Evolutionary conservation across 768 basidiomycete genomes (phyloP).

Genomic region (Tricholoma flavovirens): DNA sequence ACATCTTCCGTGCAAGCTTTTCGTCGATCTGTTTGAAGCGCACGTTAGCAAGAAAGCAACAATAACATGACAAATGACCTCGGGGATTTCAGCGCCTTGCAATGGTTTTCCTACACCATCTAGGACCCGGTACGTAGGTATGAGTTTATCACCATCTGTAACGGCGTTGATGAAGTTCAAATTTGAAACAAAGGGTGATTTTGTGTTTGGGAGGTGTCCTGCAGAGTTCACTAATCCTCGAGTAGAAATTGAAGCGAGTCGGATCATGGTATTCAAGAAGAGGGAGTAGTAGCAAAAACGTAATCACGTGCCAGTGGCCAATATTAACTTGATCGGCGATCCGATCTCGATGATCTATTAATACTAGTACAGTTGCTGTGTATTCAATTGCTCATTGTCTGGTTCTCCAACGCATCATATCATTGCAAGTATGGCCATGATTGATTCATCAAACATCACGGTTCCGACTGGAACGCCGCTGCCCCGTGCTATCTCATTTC

Average conservation of each 20-base stretch:
- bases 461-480: too few relatives aligned
- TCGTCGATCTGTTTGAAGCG: constrained; percentile 50
- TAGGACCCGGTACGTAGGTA: constrained; percentile 83
- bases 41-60: neutral
- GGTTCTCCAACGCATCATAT: too few relatives aligned
- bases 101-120: constrained; percentile 74
- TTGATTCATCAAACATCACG: too few relatives aligned
- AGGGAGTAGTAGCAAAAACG: constrained; percentile 1
- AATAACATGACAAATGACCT: constrained; percentile 39
- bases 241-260: constrained; percentile 14
- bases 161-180: constrained; percentile 81
- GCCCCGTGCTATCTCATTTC: too few relatives aligned
- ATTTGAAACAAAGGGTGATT: constrained; percentile 61
- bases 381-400: too few relatives aligned
- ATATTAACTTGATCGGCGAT: neutral
- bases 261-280: constrained; percentile 23
- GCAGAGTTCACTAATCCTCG: constrained; percentile 15
- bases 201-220: constrained; percentile 34
- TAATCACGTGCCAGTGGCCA: constrained; percentile 16
- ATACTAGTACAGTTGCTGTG: too few relatives aligned
- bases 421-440: too few relatives aligned
- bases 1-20: constrained; percentile 63
- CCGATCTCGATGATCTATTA: too few relatives aligned
- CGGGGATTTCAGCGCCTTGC: constrained; percentile 68
- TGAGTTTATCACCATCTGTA: constrained; percentile 50